phyloP scores from a whole-genome alignment of 1,139 yeast genomes.

The Pichia sp. region DNA sequence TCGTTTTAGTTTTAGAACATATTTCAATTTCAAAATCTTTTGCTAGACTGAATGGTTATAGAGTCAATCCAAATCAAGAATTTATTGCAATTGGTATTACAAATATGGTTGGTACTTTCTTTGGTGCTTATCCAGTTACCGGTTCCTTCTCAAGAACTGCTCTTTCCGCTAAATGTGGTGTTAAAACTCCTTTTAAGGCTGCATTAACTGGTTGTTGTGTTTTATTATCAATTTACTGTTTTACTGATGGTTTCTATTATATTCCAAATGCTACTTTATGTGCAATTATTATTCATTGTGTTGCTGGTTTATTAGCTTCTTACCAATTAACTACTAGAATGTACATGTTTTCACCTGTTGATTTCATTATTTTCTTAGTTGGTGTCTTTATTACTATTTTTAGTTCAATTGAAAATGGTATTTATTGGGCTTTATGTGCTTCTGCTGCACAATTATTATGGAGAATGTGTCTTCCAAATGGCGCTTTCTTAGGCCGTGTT shows the following conservation, averaged over 20 bases:
- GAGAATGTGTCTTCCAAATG: conserved; percentile 73
- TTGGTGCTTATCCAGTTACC: conserved; percentile 90
- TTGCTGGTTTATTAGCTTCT: conserved; percentile 72
- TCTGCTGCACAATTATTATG: conserved; percentile 68
- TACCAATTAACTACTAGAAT: conserved; percentile 66
- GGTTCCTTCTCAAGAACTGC: conserved; percentile 96
- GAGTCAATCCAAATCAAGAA: conserved; percentile 87
- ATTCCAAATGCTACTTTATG: conserved; percentile 83
- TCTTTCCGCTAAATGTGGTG: conserved; percentile 90
- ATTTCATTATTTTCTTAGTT: conserved; percentile 64
- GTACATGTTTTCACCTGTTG: conserved; percentile 73
- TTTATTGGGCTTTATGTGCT: conserved; percentile 83
- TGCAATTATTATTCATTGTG: conserved; percentile 91
- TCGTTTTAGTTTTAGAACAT: conserved; percentile 79
- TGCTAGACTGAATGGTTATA: conserved; percentile 86
- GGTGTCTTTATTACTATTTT: conserved; percentile 81
- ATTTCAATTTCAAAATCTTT: conserved; percentile 90
- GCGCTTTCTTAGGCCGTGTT: conserved; percentile 75
- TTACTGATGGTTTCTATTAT: conserved; percentile 76
- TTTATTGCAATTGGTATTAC: conserved; percentile 89
- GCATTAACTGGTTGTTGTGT: conserved; percentile 85
- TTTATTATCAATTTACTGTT: conserved; percentile 72
- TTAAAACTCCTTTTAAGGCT: conserved; percentile 89
- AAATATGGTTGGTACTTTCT: conserved; percentile 82
- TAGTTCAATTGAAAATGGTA: conserved; percentile 77